Conservation (phyloP, 768 basidiomycete species). For the Termitomyces titanicus region DNA sequence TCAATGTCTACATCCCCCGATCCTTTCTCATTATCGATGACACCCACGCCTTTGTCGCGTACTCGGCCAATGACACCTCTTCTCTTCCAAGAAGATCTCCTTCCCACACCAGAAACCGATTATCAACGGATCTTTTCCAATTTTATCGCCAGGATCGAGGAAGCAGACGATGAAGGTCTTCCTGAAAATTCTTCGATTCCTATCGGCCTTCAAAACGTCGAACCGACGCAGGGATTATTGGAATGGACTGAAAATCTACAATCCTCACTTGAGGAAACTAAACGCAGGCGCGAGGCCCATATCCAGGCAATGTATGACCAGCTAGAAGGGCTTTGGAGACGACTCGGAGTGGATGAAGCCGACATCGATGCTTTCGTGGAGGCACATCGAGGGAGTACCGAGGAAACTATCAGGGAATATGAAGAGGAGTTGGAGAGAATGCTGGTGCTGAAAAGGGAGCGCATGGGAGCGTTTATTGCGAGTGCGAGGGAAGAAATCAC, state of each 20-base stretch:
- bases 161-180: constrained; percentile 47
- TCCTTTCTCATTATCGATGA: constrained; percentile 48
- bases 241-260: constrained; percentile 62
- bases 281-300: constrained; percentile 69
- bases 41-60: constrained; percentile 49
- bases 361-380: constrained; percentile 95
- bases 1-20: constrained; percentile 34
- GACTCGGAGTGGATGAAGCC: constrained; percentile 74
- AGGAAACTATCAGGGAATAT: constrained; percentile 75
- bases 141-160: constrained; percentile 63
- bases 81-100: constrained; percentile 32
- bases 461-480: constrained; percentile 80
- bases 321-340: constrained; percentile 85
- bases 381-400: constrained; percentile 75
- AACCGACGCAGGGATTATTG: constrained; percentile 74
- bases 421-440: constrained; percentile 89
- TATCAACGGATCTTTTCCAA: constrained; percentile 58
- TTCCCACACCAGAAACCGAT: constrained; percentile 33
- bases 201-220: constrained; percentile 67
- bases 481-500: constrained; percentile 81
- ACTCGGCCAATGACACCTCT: constrained; percentile 31
- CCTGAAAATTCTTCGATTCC: constrained; percentile 32
- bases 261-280: constrained; percentile 64
- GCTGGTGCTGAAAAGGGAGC: constrained; percentile 82
- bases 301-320: constrained; percentile 96